These are phyloP conservation scores for Leishmania tarentolae DNA, from an alignment of 208 protist genomes.

Conservation along the genomic window DNA sequence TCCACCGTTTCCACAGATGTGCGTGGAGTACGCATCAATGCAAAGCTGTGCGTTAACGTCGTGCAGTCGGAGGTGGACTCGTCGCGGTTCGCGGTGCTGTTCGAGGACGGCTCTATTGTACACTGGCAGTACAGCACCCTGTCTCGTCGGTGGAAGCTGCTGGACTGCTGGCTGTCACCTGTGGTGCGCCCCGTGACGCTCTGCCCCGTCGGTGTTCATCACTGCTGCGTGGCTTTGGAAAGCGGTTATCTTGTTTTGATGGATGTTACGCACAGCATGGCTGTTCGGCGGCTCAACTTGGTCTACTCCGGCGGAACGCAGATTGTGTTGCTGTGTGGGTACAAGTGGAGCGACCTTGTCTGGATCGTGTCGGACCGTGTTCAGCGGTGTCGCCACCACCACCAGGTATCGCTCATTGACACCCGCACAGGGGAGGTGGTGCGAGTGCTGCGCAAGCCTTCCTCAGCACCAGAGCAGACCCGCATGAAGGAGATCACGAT, in stretches of 20 bases:
- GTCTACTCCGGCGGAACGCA: constrained; percentile 74
- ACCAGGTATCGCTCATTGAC: constrained; percentile 82
- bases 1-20: constrained; percentile 63
- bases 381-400: constrained; percentile 54
- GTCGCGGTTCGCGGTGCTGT: constrained; percentile 71
- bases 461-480: constrained; percentile 54
- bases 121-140: constrained; percentile 65
- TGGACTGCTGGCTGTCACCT: constrained; percentile 48
- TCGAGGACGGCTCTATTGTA: constrained; percentile 73
- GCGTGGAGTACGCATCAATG: constrained; percentile 63
- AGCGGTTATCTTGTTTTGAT: constrained; percentile 69
- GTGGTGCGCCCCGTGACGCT: constrained; percentile 47
- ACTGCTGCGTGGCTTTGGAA: constrained; percentile 71
- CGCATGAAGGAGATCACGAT: constrained; percentile 69
- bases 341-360: constrained; percentile 63
- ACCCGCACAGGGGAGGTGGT: constrained; percentile 72
- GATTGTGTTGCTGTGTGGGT: constrained; percentile 67
- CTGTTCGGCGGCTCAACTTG: constrained; percentile 68
- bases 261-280: constrained; percentile 55
- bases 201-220: constrained; percentile 43
- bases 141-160: constrained; percentile 55
- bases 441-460: constrained; percentile 68
- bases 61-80: constrained; percentile 56
- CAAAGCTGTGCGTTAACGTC: constrained; percentile 63
- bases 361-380: constrained; percentile 78